Conservation (phyloP, 2,329 filamentous ascomycete genomes). For the Knoxdaviesia capensis region DNA sequence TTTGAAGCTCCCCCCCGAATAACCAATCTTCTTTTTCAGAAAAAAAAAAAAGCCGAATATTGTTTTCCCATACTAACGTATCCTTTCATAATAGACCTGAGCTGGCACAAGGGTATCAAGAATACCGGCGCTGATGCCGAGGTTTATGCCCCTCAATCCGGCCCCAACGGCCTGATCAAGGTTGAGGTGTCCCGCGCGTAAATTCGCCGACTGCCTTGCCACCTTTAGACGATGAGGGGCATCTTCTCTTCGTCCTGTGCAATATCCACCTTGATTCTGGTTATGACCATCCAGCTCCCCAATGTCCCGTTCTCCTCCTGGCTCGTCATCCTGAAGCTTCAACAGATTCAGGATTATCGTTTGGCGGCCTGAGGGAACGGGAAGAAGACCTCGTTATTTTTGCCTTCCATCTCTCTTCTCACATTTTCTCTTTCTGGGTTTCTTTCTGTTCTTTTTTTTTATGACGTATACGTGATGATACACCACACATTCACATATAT, state of each 20-base stretch:
- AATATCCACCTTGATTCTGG: no score
- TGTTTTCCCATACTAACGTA: background rate
- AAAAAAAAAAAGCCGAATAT: background rate
- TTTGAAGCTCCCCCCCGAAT: background rate
- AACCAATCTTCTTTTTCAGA: background rate
- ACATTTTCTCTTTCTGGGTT: background rate
- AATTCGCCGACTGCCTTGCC: slow-evolving; percentile 1
- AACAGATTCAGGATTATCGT: no score
- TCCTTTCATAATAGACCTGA: slow-evolving; percentile 42
- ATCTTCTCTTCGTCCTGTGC: background rate
- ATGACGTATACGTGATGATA: background rate
- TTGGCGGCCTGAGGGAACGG: no score
- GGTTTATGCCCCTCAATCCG: slow-evolving; percentile 81
- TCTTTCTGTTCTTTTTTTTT: background rate
- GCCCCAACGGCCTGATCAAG: slow-evolving; percentile 89
- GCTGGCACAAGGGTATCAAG: slow-evolving; percentile 88
- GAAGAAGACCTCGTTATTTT: no score
- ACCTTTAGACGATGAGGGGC: background rate
- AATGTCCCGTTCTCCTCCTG: no score
- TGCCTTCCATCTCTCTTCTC: no score
- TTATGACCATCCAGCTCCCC: no score
- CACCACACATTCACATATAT: no score
- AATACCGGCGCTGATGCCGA: slow-evolving; percentile 93
- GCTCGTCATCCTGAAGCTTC: no score
- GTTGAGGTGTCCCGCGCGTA: slow-evolving; percentile 55